Conservation (phyloP, 176 grass and related monocot genomes). For the Triticum monococcum region DNA sequence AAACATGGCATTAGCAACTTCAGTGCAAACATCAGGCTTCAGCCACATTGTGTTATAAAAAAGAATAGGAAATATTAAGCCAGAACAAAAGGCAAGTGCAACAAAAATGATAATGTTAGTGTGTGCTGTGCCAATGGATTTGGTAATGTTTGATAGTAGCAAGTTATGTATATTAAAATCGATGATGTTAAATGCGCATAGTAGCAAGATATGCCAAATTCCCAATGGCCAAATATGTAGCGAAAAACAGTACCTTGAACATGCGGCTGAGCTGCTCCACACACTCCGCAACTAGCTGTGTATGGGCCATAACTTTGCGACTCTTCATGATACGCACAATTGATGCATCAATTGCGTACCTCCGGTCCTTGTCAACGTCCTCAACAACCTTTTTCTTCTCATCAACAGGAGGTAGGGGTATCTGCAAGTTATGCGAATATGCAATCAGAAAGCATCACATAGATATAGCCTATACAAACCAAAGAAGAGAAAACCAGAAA, state of each 20-base stretch:
- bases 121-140: neutral
- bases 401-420: constrained; percentile 87
- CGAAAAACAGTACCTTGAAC: constrained; percentile 65
- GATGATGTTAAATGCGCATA: neutral
- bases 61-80: neutral
- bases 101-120: neutral
- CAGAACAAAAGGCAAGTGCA: neutral
- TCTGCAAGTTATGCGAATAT: constrained; percentile 29
- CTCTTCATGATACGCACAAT: constrained; percentile 99
- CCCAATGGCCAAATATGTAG: neutral
- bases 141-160: neutral
- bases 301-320: constrained; percentile 84
- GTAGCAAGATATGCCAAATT: neutral
- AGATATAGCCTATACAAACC: neutral
- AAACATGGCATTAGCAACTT: neutral
- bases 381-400: constrained; percentile 99
- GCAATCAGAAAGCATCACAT: constrained; percentile 13
- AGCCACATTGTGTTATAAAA: neutral
- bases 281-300: constrained; percentile 82
- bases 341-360: constrained; percentile 96
- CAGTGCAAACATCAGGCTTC: neutral
- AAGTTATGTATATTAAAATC: neutral
- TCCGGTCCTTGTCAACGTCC: constrained; percentile 93
- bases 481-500: neutral
- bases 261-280: constrained; percentile 94